Conservation (phyloP, 1,284 basidiomycete genomes). For the Papiliotrema terrestris region DNA sequence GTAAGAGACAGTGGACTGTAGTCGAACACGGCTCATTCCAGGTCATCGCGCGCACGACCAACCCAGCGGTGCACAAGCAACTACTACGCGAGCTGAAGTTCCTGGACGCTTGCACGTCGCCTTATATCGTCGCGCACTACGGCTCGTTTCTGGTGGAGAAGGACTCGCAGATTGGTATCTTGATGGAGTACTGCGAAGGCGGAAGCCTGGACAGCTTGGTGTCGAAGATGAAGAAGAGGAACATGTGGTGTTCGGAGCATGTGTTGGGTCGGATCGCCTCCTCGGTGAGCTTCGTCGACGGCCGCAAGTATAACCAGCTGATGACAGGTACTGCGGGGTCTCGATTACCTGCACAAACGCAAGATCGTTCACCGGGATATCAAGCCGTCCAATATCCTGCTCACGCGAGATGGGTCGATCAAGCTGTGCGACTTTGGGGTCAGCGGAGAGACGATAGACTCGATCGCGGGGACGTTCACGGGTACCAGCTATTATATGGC, state of each 20-base stretch:
- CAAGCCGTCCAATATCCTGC: conserved; percentile 92
- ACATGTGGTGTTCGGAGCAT: conserved; percentile 81
- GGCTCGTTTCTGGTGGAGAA: conserved; percentile 93
- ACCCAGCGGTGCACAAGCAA: conserved; percentile 79
- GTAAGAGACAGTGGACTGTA: conserved; percentile 10
- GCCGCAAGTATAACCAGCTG: background rate
- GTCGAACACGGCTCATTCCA: conserved; percentile 18
- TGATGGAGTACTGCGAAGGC: conserved; percentile 94
- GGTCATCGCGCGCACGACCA: conserved; percentile 91
- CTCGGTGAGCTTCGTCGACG: conserved; percentile 58
- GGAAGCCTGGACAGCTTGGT: conserved; percentile 76
- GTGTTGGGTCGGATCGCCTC: conserved; percentile 88
- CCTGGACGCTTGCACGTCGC: conserved; percentile 76
- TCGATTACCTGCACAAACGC: conserved; percentile 85
- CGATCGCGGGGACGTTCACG: conserved; percentile 89
- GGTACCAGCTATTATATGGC: conserved; percentile 98
- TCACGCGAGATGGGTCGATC: conserved; percentile 79
- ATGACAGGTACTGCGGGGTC: conserved; percentile 71
- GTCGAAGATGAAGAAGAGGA: conserved; percentile 74
- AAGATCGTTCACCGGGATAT: conserved; percentile 96
- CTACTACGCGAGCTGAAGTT: conserved; percentile 89
- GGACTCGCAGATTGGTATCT: conserved; percentile 87
- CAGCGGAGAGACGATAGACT: conserved; percentile 88
- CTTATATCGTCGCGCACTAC: conserved; percentile 88
- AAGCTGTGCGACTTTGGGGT: conserved; percentile 97